Conservation (phyloP, 371 early-diverging fungal species). For the Actinomucor elegans region DNA sequence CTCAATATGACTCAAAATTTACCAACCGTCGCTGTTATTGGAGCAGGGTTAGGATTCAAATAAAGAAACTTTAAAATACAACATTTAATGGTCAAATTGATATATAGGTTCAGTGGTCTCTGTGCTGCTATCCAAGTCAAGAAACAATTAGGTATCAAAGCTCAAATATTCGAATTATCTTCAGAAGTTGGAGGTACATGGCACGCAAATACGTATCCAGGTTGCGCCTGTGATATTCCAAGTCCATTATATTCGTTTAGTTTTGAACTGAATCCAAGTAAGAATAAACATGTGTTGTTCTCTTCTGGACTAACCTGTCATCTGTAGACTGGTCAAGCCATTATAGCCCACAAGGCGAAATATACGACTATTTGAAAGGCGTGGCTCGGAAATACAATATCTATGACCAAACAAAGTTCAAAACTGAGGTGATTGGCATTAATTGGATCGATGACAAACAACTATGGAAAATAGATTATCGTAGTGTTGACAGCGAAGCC, state of each 20-base stretch:
- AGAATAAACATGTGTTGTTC: neutral
- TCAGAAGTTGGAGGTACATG: slow-evolving; percentile 65
- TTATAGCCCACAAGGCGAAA: slow-evolving; percentile 48
- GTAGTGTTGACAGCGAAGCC: slow-evolving; percentile 37
- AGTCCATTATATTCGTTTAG: slow-evolving; percentile 57
- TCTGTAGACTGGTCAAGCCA: slow-evolving; percentile 52
- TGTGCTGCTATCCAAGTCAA: slow-evolving; percentile 59
- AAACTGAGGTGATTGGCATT: slow-evolving; percentile 44
- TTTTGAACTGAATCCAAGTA: slow-evolving; percentile 47
- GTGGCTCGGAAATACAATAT: slow-evolving; percentile 52
- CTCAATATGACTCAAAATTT: neutral
- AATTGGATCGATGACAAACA: slow-evolving; percentile 6
- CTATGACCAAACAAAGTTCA: slow-evolving; percentile 45
- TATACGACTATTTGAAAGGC: slow-evolving; percentile 46
- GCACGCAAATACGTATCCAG: slow-evolving; percentile 63
- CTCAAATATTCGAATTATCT: slow-evolving; percentile 54
- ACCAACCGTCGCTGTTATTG: slow-evolving; percentile 19
- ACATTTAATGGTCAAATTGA: neutral
- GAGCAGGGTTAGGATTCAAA: slow-evolving; percentile 10
- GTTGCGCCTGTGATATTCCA: slow-evolving; percentile 63
- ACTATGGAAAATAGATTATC: slow-evolving; percentile 41
- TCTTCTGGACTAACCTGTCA: no score
- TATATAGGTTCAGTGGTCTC: slow-evolving; percentile 56
- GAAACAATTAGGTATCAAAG: slow-evolving; percentile 47
- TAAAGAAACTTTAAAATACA: neutral